These are phyloP conservation scores for Boletellus ananiceps DNA, from an alignment of 768 basidiomycete genomes.

Conservation along the genomic window DNA sequence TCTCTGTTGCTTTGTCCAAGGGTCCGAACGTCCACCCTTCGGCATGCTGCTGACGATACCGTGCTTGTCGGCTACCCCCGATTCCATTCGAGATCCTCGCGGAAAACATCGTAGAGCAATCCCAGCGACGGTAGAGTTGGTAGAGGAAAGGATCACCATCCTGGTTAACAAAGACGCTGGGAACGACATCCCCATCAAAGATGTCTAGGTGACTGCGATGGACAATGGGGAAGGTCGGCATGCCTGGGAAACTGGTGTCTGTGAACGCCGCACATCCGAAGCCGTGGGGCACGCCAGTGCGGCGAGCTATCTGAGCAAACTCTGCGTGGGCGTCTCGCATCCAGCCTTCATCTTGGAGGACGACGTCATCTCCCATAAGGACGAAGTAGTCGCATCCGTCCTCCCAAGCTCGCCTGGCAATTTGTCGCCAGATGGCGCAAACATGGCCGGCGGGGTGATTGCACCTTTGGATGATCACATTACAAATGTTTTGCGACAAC, in stretches of 20 bases:
- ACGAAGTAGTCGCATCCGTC: constrained; percentile 48
- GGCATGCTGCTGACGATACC: constrained; percentile 45
- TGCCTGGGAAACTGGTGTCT: constrained; percentile 50
- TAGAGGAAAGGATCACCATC: constrained; percentile 56
- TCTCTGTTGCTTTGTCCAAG: constrained; percentile 38
- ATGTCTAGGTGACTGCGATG: constrained; percentile 54
- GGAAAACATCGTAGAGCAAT: constrained; percentile 43
- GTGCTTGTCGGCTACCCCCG: constrained; percentile 42
- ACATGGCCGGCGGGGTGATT: constrained; percentile 42
- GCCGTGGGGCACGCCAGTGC: constrained; percentile 36
- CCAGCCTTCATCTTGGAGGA: constrained; percentile 50
- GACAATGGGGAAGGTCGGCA: constrained; percentile 59
- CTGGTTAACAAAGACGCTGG: constrained; percentile 52
- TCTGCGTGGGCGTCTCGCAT: constrained; percentile 37
- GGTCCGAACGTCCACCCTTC: constrained; percentile 46
- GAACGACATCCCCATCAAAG: constrained; percentile 47
- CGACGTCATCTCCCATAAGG: constrained; percentile 54
- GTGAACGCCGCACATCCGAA: constrained; percentile 58
- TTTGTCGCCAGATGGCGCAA: constrained; percentile 51
- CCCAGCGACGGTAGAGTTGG: constrained; percentile 58
- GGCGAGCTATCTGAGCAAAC: constrained; percentile 35
- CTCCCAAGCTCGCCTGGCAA: constrained; percentile 44
- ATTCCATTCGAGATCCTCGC: constrained; percentile 40
- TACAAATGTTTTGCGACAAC: constrained; percentile 32
- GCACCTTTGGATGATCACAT: constrained; percentile 36